phyloP scores from a whole-genome alignment of 108 stramenopile species.

The Skeletonema marinoi region DNA sequence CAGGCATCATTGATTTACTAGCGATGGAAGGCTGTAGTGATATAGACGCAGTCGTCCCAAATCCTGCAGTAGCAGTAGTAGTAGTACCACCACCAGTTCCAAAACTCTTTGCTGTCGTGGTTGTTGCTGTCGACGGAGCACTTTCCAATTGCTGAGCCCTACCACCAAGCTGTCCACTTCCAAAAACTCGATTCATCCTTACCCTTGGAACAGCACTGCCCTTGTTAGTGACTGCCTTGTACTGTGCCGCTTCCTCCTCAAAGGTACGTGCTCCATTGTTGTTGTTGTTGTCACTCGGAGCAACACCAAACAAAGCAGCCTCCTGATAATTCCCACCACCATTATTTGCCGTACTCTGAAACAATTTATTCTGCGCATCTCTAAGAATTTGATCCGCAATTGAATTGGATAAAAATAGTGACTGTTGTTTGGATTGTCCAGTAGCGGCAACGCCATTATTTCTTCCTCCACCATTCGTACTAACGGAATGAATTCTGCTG shows the following conservation, averaged over 20 bases:
- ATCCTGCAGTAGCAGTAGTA: neutral
- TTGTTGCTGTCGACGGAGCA: neutral
- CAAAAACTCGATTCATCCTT: conserved; percentile 40
- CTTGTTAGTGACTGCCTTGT: neutral
- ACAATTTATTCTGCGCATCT: conserved; percentile 3
- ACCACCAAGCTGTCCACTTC: conserved; percentile 39
- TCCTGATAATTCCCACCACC: neutral
- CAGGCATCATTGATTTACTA: conserved; percentile 2
- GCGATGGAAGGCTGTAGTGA: neutral
- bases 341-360: neutral
- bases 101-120: neutral
- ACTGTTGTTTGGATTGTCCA: neutral
- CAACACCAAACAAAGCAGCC: neutral
- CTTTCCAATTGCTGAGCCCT: neutral
- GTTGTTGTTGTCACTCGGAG: neutral
- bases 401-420: neutral
- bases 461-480: neutral
- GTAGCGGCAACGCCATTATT: neutral
- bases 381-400: conserved; percentile 9
- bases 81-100: neutral
- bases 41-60: neutral
- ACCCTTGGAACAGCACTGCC: conserved; percentile 9
- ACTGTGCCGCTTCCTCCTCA: conserved; percentile 7
- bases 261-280: conserved; percentile 1
- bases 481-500: neutral